phyloP scores from a whole-genome alignment of 805 yeast species.

The Starmera dryadoides region DNA sequence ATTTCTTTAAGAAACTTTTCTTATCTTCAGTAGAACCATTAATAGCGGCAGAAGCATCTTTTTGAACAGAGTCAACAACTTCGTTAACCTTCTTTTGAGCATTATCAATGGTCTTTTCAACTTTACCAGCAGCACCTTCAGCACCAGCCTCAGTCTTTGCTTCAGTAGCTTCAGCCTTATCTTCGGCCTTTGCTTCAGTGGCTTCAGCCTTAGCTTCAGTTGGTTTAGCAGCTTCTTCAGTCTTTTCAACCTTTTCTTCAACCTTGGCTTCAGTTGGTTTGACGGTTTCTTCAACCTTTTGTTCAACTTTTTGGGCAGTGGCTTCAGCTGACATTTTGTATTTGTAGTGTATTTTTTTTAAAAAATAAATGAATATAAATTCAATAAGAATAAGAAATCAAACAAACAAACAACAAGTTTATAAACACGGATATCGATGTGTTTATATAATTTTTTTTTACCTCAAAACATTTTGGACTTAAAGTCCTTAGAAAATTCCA shows the following conservation, averaged over 20 bases:
- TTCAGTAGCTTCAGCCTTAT: slow-evolving; percentile 10
- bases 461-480: no score
- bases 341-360: neutral
- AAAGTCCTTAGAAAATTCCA: no score
- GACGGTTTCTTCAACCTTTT: slow-evolving; percentile 13
- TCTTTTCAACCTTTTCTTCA: neutral
- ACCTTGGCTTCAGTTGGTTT: slow-evolving; percentile 3
- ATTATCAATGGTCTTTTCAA: slow-evolving; percentile 1
- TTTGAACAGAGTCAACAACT: slow-evolving; percentile 5
- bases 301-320: slow-evolving; percentile 1
- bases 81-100: slow-evolving; percentile 8
- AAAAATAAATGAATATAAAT: neutral
- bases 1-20: slow-evolving; percentile 17
- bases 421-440: neutral
- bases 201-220: neutral
- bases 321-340: neutral
- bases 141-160: slow-evolving; percentile 3
- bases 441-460: neutral
- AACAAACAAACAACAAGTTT: neutral
- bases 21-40: slow-evolving; percentile 16
- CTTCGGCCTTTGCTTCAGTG: slow-evolving; percentile 8
- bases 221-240: no score
- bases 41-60: slow-evolving; percentile 7
- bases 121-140: slow-evolving; percentile 4
- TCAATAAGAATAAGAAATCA: neutral